These are phyloP conservation scores for Prunus mume DNA, from an alignment of 306 rosid genomes.

Conservation along the genomic window DNA sequence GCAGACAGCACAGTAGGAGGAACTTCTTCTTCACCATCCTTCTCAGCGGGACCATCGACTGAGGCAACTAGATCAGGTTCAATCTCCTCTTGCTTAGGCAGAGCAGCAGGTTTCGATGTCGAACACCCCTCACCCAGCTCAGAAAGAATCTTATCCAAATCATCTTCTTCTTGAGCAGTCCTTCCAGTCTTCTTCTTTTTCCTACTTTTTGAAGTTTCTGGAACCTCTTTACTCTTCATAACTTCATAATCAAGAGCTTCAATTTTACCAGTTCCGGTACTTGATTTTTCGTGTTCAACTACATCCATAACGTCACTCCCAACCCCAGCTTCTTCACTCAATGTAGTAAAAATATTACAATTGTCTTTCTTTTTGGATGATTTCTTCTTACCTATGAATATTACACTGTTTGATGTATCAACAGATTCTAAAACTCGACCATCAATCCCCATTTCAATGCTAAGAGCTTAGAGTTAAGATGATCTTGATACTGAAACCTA, in stretches of 20 bases:
- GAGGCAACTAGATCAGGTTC: conserved; percentile 45
- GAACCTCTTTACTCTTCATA: conserved; percentile 51
- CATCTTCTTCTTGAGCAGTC: conserved; percentile 96
- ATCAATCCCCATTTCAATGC: no score
- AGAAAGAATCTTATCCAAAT: conserved; percentile 85
- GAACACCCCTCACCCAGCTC: conserved; percentile 76
- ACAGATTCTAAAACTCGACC: no score
- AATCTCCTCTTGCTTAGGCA: conserved; percentile 48
- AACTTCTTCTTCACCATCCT: conserved; percentile 73
- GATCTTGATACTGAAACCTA: no score
- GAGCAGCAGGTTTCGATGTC: conserved; percentile 36
- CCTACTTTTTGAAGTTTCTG: conserved; percentile 67
- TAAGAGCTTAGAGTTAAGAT: no score
- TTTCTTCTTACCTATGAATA: conserved; percentile 84
- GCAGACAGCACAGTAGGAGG: conserved; percentile 56
- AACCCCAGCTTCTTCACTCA: conserved; percentile 37
- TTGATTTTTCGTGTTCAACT: conserved; percentile 39
- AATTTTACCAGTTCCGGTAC: conserved; percentile 26
- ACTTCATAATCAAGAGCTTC: conserved; percentile 31
- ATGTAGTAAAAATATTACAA: conserved; percentile 28
- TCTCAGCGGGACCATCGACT: conserved; percentile 45
- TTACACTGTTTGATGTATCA: background rate
- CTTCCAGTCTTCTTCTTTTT: conserved; percentile 95
- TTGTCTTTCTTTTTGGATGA: conserved; percentile 72
- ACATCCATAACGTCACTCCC: conserved; percentile 39